Percentiles rank a stretch among this genome's conserved stretches.
Evolutionary conservation across 169 alveolate genomes (phyloP).

Genomic region (Plasmodium vivax): DNA sequence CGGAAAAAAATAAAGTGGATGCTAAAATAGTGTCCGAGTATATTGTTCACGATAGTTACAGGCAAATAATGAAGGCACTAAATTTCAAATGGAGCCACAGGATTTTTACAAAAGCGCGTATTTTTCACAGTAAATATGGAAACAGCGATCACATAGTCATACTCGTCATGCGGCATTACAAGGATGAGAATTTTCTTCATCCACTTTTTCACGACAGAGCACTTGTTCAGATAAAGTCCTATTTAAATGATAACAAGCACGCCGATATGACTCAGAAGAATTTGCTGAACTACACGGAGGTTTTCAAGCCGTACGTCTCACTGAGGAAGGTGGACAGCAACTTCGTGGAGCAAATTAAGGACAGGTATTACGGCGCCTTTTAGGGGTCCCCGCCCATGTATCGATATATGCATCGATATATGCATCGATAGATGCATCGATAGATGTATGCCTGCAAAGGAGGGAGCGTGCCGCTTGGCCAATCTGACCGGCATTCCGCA

Average conservation of each 20-base stretch:
- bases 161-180: conserved; percentile 79
- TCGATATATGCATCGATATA: not conserved
- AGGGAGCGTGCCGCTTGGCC: not conserved
- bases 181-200: conserved; percentile 27
- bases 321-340: conserved; percentile 47
- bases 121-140: conserved; percentile 81
- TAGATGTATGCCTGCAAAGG: not conserved
- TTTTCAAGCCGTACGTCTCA: conserved; percentile 55
- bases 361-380: conserved; percentile 7
- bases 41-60: conserved; percentile 40
- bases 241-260: conserved; percentile 40
- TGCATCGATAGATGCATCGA: not conserved
- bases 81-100: conserved; percentile 36
- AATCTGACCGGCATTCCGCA: not conserved
- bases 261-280: conserved; percentile 65
- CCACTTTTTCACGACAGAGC: conserved; percentile 66
- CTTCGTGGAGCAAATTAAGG: conserved; percentile 52
- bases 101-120: conserved; percentile 64
- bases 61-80: conserved; percentile 20
- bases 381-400: not conserved
- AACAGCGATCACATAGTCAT: conserved; percentile 77
- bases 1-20: conserved; percentile 65
- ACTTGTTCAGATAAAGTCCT: conserved; percentile 63
- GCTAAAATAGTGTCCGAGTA: conserved; percentile 60
- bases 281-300: conserved; percentile 60